These are phyloP conservation scores for Extremus antarcticus DNA, from an alignment of 495 filamentous ascomycete species.

Conservation along the genomic window DNA sequence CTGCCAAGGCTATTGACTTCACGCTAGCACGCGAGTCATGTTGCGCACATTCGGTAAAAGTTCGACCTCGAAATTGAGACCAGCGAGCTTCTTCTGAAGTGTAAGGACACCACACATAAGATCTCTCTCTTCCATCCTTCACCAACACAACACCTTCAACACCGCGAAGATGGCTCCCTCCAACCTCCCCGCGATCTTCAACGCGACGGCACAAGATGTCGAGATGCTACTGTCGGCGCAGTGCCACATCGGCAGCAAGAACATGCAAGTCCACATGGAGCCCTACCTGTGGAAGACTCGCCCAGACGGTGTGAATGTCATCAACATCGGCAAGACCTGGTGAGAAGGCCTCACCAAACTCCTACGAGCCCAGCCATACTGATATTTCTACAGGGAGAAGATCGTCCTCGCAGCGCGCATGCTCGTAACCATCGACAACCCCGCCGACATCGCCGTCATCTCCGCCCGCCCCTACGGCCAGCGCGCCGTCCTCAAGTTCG, in stretches of 20 bases:
- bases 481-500: conserved; percentile 98
- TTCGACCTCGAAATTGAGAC: conserved; percentile 5
- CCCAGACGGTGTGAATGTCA: conserved; percentile 91
- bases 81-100: neutral
- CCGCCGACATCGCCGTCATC: conserved; percentile 96
- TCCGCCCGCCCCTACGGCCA: conserved; percentile 98
- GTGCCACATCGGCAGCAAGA: conserved; percentile 96
- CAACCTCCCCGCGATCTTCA: conserved; percentile 84
- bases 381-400: conserved; percentile 71
- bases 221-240: conserved; percentile 98
- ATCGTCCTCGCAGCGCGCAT: conserved; percentile 96
- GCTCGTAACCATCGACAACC: conserved; percentile 98
- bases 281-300: conserved; percentile 99
- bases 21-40: neutral
- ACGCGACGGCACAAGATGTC: conserved; percentile 79
- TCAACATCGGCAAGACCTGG: conserved; percentile 99
- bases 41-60: conserved; percentile 8
- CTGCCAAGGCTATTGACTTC: neutral
- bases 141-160: conserved; percentile 27
- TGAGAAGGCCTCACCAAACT: too few species aligned
- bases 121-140: neutral
- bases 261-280: conserved; percentile 98
- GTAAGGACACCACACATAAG: neutral
- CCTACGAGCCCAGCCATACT: conserved; percentile 6
- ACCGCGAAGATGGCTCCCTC: conserved; percentile 81